phyloP scores from a whole-genome alignment of 148 eudicot species.

The Fagopyrum esculentum region DNA sequence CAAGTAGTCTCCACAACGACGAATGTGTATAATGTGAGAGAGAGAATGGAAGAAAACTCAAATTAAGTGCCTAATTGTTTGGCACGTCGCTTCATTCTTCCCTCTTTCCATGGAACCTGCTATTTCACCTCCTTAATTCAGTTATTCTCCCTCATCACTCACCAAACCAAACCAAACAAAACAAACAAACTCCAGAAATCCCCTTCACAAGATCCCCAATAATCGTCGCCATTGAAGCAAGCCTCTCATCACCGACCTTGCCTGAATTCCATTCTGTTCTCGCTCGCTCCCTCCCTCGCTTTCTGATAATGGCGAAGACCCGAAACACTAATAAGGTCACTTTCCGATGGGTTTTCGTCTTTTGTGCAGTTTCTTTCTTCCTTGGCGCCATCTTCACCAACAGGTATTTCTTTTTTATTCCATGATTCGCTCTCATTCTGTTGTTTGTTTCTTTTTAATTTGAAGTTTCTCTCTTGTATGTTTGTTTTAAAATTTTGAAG shows the following conservation, averaged over 20 bases:
- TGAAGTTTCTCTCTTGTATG: not conserved
- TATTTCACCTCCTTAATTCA: not conserved
- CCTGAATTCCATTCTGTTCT: not conserved
- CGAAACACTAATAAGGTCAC: conserved; percentile 55
- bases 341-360: conserved; percentile 56
- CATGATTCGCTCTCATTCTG: not conserved
- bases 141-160: not conserved
- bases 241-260: not conserved
- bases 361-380: conserved; percentile 59
- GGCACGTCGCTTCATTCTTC: not conserved
- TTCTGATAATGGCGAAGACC: conserved; percentile 36
- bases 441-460: conserved; percentile 2
- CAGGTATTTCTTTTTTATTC: conserved; percentile 36
- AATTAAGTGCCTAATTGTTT: not conserved
- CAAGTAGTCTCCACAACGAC: not conserved
- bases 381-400: conserved; percentile 72
- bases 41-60: not conserved
- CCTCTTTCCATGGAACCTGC: not conserved
- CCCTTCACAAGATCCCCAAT: too few relatives aligned
- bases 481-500: conserved; percentile 21
- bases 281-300: not conserved
- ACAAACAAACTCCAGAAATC: not conserved
- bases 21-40: not conserved
- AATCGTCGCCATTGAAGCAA: not conserved
- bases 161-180: not conserved